phyloP scores from a whole-genome alignment of 202 grass and related monocot genomes.

The Setaria italica region DNA sequence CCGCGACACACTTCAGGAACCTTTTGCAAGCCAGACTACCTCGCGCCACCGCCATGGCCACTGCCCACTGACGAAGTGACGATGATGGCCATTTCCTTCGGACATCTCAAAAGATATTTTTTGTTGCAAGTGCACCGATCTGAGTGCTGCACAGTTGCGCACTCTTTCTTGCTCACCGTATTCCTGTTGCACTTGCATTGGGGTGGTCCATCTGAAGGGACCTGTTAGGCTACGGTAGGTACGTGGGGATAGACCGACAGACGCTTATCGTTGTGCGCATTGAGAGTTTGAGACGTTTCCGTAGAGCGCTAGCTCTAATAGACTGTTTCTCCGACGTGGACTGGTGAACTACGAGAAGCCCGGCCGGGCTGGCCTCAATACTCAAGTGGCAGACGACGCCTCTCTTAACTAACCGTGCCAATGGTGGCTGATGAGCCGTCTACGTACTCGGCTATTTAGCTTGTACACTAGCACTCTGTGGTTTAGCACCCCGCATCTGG shows the following conservation, averaged over 20 bases:
- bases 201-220: too few relatives aligned
- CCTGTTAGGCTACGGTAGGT: too few relatives aligned
- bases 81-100: not conserved
- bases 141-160: too few relatives aligned
- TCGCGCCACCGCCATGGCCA: not conserved
- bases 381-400: not conserved
- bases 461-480: not conserved
- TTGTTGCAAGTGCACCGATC: not conserved
- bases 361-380: too few relatives aligned
- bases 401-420: not conserved
- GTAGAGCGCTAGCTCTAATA: not conserved
- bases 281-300: not conserved
- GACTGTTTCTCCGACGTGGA: conserved; percentile 11
- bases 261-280: too few relatives aligned
- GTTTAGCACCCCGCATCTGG: too few relatives aligned
- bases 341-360: not conserved
- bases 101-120: not conserved
- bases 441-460: not conserved
- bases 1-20: not conserved
- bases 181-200: too few relatives aligned
- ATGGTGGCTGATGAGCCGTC: not conserved
- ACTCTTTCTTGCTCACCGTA: too few relatives aligned
- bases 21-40: not conserved
- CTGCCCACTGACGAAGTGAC: too few relatives aligned
- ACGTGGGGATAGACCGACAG: too few relatives aligned